Evolutionary conservation across 2,329 filamentous ascomycete genomes (phyloP).

Genomic region (Nannizziopsis arthrosporioides): DNA sequence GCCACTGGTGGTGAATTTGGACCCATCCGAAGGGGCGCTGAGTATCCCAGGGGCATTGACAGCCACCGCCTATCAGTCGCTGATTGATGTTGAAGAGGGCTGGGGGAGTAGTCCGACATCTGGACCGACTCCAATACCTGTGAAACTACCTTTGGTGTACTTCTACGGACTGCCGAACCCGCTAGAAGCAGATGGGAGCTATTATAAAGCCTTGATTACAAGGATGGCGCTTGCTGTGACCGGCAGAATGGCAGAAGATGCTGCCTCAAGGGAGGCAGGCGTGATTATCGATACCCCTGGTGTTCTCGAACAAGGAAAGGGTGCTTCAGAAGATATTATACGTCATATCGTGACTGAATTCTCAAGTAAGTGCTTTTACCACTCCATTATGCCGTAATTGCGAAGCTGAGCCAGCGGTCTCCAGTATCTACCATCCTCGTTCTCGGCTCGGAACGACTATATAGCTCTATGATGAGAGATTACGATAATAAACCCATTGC

Average conservation of each 20-base stretch:
- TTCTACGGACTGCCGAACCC: constrained; percentile 67
- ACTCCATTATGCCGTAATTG: background rate
- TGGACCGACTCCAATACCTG: constrained; percentile 74
- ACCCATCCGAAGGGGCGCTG: constrained; percentile 69
- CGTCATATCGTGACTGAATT: constrained; percentile 65
- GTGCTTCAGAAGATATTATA: constrained; percentile 60
- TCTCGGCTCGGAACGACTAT: constrained; percentile 65
- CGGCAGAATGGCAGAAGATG: constrained; percentile 65
- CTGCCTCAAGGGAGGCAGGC: constrained; percentile 57
- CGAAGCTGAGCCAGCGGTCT: background rate
- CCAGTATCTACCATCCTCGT: constrained; percentile 66
- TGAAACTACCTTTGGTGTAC: constrained; percentile 85
- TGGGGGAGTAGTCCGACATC: constrained; percentile 88
- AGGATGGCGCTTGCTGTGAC: constrained; percentile 68
- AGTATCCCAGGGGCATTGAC: constrained; percentile 70
- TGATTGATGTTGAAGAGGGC: constrained; percentile 77
- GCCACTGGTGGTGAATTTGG: constrained; percentile 72
- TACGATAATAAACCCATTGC: constrained; percentile 46
- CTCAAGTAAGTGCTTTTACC: constrained; percentile 40
- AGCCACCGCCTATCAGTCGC: constrained; percentile 72
- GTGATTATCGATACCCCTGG: constrained; percentile 78
- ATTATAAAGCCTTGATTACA: constrained; percentile 64
- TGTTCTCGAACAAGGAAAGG: constrained; percentile 52
- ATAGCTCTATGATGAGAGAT: constrained; percentile 59
- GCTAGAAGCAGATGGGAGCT: constrained; percentile 53